These are phyloP conservation scores for Talaromyces liani DNA, from an alignment of 495 filamentous ascomycete genomes.

Conservation along the genomic window DNA sequence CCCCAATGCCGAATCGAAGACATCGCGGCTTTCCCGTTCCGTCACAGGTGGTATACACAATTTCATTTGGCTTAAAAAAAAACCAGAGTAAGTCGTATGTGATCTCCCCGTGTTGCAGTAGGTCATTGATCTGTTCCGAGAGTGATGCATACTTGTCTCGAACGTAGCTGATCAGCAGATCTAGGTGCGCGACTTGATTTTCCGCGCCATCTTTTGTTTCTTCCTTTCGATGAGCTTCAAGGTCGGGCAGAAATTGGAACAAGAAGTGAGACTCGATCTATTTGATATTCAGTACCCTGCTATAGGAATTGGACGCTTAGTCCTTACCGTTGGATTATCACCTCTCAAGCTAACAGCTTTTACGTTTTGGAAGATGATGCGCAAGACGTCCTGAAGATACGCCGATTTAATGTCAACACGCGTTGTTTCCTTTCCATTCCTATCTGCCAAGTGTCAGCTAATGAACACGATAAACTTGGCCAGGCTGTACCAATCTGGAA, in stretches of 20 bases:
- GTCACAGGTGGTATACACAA: too few relatives aligned
- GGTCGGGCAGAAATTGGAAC: conserved; percentile 4
- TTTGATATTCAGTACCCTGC: not conserved
- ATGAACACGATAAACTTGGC: not conserved
- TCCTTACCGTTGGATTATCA: conserved; percentile 14
- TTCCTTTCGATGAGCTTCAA: not conserved
- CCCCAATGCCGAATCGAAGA: too few relatives aligned
- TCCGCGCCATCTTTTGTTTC: not conserved
- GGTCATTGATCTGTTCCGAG: conserved; percentile 20
- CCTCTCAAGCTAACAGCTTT: conserved; percentile 26
- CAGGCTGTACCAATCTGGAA: not conserved
- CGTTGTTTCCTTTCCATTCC: conserved; percentile 17
- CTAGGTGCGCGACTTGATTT: conserved; percentile 19
- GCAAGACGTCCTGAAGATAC: conserved; percentile 22
- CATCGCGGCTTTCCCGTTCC: too few relatives aligned
- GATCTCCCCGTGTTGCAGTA: conserved; percentile 30
- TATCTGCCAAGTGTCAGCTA: conserved; percentile 11
- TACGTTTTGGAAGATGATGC: conserved; percentile 20
- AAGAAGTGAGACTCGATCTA: conserved; percentile 2
- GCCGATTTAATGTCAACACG: conserved; percentile 24
- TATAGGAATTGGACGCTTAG: not conserved
- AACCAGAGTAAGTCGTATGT: conserved; percentile 41
- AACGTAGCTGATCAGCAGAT: conserved; percentile 27
- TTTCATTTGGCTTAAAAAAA: too few relatives aligned
- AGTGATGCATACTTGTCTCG: conserved; percentile 22